These are phyloP conservation scores for Zymoseptoria passerinii DNA, from an alignment of 2,329 filamentous ascomycete species.

Conservation along the genomic window DNA sequence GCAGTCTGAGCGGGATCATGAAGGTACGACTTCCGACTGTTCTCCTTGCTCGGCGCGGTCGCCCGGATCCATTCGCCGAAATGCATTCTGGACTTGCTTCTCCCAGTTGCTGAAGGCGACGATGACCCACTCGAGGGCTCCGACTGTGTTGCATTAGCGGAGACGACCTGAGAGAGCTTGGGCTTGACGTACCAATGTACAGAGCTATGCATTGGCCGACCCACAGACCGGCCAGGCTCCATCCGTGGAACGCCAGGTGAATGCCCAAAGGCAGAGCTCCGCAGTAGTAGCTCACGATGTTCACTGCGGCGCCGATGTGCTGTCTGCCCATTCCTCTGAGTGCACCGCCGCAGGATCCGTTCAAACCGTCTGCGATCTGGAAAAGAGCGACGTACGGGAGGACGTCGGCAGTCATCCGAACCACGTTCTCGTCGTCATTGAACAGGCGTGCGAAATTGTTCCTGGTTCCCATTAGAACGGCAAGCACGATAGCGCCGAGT, in stretches of 20 bases:
- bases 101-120: conserved; percentile 73
- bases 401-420: conserved; percentile 64
- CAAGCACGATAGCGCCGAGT: conserved; percentile 59
- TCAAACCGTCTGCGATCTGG: conserved; percentile 81
- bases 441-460: conserved; percentile 70
- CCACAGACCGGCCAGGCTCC: conserved; percentile 75
- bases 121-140: conserved; percentile 68
- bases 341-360: conserved; percentile 74
- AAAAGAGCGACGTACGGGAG: conserved; percentile 84
- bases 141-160: conserved; percentile 36
- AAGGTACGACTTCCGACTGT: background rate
- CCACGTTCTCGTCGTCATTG: conserved; percentile 66
- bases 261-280: conserved; percentile 75
- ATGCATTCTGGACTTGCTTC: conserved; percentile 60
- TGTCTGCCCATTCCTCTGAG: conserved; percentile 78
- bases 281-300: conserved; percentile 75
- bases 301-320: conserved; percentile 75
- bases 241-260: conserved; percentile 76
- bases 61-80: conserved; percentile 57
- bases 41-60: conserved; percentile 34
- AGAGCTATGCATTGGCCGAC: conserved; percentile 56
- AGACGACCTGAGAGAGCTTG: background rate
- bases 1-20: no score
- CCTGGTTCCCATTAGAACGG: conserved; percentile 60
- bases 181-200: conserved; percentile 48